Evolutionary conservation across 257 asterid species (phyloP), one percentile per base, ranked within the genome.

Genomic region (Gentiana dahurica): DNA sequence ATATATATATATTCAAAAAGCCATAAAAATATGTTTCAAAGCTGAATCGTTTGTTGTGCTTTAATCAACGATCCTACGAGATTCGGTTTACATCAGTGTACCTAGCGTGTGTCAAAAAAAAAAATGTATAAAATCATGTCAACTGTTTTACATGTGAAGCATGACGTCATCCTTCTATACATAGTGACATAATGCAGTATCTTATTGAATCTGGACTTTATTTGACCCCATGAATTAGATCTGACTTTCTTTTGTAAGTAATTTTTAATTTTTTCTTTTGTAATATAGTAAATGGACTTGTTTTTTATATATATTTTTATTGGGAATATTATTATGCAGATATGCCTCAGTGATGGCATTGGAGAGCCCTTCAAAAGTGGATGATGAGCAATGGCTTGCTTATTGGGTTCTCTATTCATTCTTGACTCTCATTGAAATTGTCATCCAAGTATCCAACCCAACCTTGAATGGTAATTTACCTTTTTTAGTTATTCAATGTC

Each of bases 381-480:
- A 76, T 39, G 83, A 79, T 36, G 79, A 76, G 55, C 86, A 76
- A 39, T 79, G 83, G 83, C 83, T 77, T 55, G 83, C 83, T 44
- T 79, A 79, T 54, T 76, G 83, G 86, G 73, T 79, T 15, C 63
- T 77, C 5, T 77, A 77, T 58, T 77, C 83, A 4, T 77, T 73
- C 36, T 68, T 70, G 4, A 77, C 83, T 8, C 67, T 77, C 33
- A 38, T 70, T 61, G 83, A 77, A 59, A 73, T 77, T 62, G 36
- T 73, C 0, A 66, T 76, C 56, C 24, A 24, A 24, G 24, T 24
- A 24, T 24, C 24, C 68, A 76, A 43, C 79, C 82, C 34, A 34
- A 69, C 34, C 38, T 73, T 7, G 72, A 73, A 64, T 79, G 83
- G 86, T 79, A 60, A 57, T 24, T 24, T 24, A 24, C 24, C 24